phyloP scores from a whole-genome alignment of 2,329 filamentous ascomycete genomes.

The Bipolaris sorokiniana region DNA sequence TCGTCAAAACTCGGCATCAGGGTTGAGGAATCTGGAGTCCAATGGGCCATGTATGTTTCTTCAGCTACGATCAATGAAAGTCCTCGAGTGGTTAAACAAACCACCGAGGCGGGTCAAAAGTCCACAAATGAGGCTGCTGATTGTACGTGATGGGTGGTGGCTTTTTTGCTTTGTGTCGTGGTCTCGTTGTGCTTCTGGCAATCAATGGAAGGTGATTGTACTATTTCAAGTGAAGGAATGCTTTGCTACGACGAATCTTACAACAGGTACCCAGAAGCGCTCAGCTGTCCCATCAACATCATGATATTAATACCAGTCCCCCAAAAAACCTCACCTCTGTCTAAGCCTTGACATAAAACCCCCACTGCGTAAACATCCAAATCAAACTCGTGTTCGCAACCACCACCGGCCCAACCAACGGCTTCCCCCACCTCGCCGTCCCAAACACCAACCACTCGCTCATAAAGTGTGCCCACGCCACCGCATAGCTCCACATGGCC shows the following conservation, averaged over 20 bases:
- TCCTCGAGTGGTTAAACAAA: constrained; percentile 45
- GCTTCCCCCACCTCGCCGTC: constrained; percentile 69
- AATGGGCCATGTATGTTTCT: constrained; percentile 50
- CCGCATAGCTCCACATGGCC: constrained; percentile 78
- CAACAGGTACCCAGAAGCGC: background rate
- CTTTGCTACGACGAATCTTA: background rate
- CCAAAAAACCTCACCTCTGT: too few species aligned
- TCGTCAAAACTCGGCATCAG: constrained; percentile 48
- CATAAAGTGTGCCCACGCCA: constrained; percentile 66
- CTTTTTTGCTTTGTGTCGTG: background rate
- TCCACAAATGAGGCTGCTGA: constrained; percentile 21
- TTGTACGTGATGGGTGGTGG: constrained; percentile 6
- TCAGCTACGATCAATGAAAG: constrained; percentile 51
- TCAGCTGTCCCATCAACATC: background rate
- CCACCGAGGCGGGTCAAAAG: constrained; percentile 49
- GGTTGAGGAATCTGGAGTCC: constrained; percentile 50
- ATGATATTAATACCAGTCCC: background rate
- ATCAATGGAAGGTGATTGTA: background rate
- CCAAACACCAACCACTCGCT: constrained; percentile 82
- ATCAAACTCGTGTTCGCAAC: constrained; percentile 61
- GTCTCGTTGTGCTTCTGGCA: background rate
- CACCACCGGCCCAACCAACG: constrained; percentile 64
- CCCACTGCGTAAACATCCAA: constrained; percentile 73
- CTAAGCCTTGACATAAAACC: constrained; percentile 64
- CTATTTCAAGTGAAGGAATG: background rate